Conservation (phyloP, 345 rosid genomes). For the Hibiscus trionum region DNA sequence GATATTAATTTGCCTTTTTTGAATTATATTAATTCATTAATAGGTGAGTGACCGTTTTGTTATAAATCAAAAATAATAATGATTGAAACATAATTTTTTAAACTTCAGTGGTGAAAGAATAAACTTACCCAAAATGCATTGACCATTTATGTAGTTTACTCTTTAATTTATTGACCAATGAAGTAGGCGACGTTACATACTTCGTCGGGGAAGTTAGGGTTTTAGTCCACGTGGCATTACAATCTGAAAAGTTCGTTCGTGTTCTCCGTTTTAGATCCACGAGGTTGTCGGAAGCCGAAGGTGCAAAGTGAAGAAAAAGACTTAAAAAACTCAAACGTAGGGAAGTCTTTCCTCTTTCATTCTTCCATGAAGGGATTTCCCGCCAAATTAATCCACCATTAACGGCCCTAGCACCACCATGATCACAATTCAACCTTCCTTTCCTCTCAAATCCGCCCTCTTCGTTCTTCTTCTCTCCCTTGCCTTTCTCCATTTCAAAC, state of each 20-base stretch:
- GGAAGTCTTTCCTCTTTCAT: background rate
- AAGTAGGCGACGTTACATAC: background rate
- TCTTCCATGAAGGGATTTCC: constrained; percentile 22
- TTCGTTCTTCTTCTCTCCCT: constrained; percentile 26
- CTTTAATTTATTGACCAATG: too few relatives aligned
- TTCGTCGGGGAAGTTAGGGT: background rate
- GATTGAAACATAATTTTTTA: too few relatives aligned
- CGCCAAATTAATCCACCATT: constrained; percentile 19
- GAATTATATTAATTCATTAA: too few relatives aligned
- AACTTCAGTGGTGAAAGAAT: too few relatives aligned
- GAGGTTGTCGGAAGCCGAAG: constrained; percentile 7
- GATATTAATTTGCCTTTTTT: too few relatives aligned
- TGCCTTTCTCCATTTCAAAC: constrained; percentile 33
- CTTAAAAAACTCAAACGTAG: background rate
- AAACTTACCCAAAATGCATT: too few relatives aligned
- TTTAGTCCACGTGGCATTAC: background rate
- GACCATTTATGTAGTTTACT: too few relatives aligned
- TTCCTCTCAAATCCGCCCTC: constrained; percentile 20
- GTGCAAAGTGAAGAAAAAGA: background rate
- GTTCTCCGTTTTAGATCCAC: background rate
- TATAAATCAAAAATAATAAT: too few relatives aligned
- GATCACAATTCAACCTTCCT: constrained; percentile 5
- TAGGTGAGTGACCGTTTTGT: too few relatives aligned
- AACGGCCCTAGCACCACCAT: constrained; percentile 7
- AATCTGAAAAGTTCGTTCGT: background rate